Evolutionary conservation across 1,284 basidiomycete genomes (phyloP), one percentile per base, ranked within the genome.

Genomic region (Sporisorium graminicola): DNA sequence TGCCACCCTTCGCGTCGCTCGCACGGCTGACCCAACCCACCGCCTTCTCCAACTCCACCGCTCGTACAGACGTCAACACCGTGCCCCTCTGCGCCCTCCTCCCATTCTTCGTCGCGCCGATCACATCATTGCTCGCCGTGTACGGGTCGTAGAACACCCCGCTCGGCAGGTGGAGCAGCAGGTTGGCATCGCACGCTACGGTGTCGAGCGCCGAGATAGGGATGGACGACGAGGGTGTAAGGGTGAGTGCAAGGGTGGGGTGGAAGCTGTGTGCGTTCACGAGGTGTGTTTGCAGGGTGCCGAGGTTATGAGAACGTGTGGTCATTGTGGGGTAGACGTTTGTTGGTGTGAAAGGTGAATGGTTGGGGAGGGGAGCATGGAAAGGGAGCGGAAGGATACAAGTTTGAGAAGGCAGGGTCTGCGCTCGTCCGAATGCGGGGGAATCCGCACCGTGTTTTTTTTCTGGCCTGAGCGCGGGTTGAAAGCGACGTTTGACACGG

Each of bases 81-180:
- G 18, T 26, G 12, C 49, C 59, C 16, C 50, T 22, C 26, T 5
- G 20, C 33, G 18, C 31, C 35, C 37, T 20, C 40, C 40, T 14
- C 40, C 8, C 40, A 7, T 10, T 43, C n/a, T n/a, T n/a, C n/a
- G n/a, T n/a, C 8, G 7, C 6, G 12, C 16, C 22, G 5, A 57
- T 53, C 24, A 63, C 61, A 6, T 52, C n/a, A 13, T 51, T 61
- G 31, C 20, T 22, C 4, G 62, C 62, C 0, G 60, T 71, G 37
- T 37, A 70, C 8, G 74, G 68, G 33, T 76, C 74, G 62, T 68
- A 76, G 31, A 76, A 76, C 4, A 76, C 31, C 0, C 61, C 61
- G 0, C 49, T 20, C 2, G 68, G 74, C 0, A 76, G 62, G 20
- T 76, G 68, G 2, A 76, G 26, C 0, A 76, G 62, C 0, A 72